Percentiles rank a stretch among this genome's conserved stretches.
Conservation (phyloP, 2,329 filamentous ascomycete genomes). For the Thielaviopsis populi region DNA sequence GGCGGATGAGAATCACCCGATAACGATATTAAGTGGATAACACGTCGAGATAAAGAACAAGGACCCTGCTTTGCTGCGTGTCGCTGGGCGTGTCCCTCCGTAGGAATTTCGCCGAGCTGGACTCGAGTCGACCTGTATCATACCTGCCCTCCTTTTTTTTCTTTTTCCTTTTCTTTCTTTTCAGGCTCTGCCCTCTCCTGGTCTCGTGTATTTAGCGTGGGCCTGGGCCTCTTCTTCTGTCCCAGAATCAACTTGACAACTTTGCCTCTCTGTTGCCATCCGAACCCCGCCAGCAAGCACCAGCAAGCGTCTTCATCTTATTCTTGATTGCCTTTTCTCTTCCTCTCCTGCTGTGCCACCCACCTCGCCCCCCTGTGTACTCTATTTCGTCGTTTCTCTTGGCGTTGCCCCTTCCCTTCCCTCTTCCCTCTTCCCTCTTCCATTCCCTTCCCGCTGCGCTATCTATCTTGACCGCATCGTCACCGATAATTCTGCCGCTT, state of each 20-base stretch:
- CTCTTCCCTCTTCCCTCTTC: no score
- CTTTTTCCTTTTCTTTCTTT: neutral
- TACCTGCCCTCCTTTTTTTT: neutral
- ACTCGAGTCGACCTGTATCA: neutral
- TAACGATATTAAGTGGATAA: conserved; percentile 1
- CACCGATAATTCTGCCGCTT: neutral
- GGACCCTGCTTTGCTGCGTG: neutral
- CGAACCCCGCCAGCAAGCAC: neutral
- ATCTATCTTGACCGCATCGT: neutral
- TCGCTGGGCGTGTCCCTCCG: neutral
- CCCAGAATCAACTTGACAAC: neutral
- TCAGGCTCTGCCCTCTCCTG: neutral
- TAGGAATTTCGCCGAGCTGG: neutral
- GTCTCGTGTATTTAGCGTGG: neutral
- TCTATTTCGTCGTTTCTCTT: neutral
- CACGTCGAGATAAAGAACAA: neutral
- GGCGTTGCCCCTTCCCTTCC: neutral
- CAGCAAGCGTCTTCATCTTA: neutral
- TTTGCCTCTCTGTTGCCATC: neutral
- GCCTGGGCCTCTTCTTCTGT: neutral
- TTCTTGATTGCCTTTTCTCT: neutral
- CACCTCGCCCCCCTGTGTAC: neutral
- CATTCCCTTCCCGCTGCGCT: neutral
- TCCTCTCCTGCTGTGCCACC: neutral
- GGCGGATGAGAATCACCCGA: neutral